Percentiles rank a stretch among this genome's conserved stretches.
phyloP scores from a whole-genome alignment of 2,329 filamentous ascomycete species.

The Samsoniella hepiali region DNA sequence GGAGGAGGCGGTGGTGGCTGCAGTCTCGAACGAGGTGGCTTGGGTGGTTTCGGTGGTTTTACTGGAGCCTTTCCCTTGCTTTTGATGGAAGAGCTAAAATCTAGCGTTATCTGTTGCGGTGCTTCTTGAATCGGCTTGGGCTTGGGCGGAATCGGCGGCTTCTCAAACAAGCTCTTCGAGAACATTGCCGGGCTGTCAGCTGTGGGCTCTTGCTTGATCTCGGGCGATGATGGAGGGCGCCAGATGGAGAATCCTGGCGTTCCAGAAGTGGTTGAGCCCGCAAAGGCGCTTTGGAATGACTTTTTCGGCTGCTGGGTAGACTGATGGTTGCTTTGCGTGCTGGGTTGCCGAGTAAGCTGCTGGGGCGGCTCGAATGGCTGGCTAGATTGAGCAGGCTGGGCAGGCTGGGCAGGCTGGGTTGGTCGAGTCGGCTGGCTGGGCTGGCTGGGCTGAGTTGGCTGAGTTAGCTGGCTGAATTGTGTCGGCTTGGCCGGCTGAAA shows the following conservation, averaged over 20 bases:
- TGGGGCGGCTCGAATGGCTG: neutral
- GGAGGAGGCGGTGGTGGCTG: constrained; percentile 20
- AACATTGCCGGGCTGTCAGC: neutral
- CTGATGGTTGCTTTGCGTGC: neutral
- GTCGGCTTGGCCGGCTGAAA: neutral
- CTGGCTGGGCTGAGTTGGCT: neutral
- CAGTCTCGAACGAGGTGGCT: constrained; percentile 22
- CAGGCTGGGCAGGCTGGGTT: neutral
- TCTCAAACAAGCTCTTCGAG: constrained; percentile 31
- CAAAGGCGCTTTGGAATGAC: neutral
- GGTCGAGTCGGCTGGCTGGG: neutral
- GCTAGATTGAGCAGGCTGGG: neutral
- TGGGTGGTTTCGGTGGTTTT: constrained; percentile 28
- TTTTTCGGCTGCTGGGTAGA: neutral
- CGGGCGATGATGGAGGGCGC: constrained; percentile 1
- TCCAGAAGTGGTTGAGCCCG: neutral
- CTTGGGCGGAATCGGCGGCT: constrained; percentile 38
- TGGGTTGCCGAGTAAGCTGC: neutral
- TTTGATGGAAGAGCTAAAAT: constrained; percentile 32
- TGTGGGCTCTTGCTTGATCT: constrained; percentile 14
- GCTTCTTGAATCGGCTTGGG: constrained; percentile 37
- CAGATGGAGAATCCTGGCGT: constrained; percentile 18
- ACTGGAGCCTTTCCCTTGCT: constrained; percentile 35
- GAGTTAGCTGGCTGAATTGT: neutral
- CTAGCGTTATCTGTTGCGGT: constrained; percentile 35